Base-by-base conservation (phyloP, 805 yeast species). In the Metschnikowia amazonensis region DNA sequence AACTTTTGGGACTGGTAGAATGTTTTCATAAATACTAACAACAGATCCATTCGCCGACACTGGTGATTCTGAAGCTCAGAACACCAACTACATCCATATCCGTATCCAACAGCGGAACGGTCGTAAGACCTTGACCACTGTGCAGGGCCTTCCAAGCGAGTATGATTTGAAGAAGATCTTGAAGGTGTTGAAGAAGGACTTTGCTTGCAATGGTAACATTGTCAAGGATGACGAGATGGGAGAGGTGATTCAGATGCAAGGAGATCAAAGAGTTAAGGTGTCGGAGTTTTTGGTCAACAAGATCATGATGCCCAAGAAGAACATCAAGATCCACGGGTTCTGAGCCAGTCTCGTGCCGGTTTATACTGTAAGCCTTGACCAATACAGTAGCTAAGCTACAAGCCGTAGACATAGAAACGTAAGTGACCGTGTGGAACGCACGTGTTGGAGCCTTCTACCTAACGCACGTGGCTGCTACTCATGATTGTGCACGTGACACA, bases 51-150 rank as follows among this genome's bases (percentile, higher is more conserved):
- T 92, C 84, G 97, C 98, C 84, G 99, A 92, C 74, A 90, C 97
- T 75, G 98, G 97, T 79, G 98, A 92, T 81, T 95, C 94, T 76
- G 97, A 92, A 71, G 86, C 96, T 60, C 92, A 92, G 75, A 86
- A 95, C 65, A 82, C 95, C 49, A 89, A 88, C 77, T 89, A 90
- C 76, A 88, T 92, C 72, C 99, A 90, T 74, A 86, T 92, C 70
- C 95, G 99, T 80, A 92, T 95, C 69, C 99, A 92, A 75, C 99
- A 92, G 77, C 92, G 99, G 79, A 92, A 94, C 77, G 99, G 99
- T 67, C 90, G 98, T 76, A 92, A 92, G 75, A 92, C 98, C 53
- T 81, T 92, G 67, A 92, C 99, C 57, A 92, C 99, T 34, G 98
- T 92, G 52, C 98, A 94, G 76, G 99, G 99, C 65, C 80, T 92